These are phyloP conservation scores for Phytophthora sansomeana DNA, from an alignment of 352 stramenopile species.

Conservation along the genomic window DNA sequence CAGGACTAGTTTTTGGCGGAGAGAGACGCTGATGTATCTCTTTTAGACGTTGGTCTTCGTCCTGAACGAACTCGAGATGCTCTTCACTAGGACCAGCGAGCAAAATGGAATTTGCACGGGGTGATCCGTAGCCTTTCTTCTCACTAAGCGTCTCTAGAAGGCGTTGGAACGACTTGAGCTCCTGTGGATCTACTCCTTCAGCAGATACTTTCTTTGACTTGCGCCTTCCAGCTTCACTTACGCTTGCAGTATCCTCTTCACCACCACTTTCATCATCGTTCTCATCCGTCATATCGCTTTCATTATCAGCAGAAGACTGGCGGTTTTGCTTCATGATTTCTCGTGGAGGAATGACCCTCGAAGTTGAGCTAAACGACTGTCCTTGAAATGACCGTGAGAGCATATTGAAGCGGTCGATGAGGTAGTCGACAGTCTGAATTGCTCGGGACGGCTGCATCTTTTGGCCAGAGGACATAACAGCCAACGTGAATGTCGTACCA, in stretches of 20 bases:
- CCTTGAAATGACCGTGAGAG: slow-evolving; percentile 51
- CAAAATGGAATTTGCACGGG: slow-evolving; percentile 38
- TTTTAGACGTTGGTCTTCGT: slow-evolving; percentile 48
- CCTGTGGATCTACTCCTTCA: slow-evolving; percentile 15
- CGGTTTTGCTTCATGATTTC: neutral
- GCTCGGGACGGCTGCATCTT: slow-evolving; percentile 61
- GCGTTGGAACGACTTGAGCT: slow-evolving; percentile 55
- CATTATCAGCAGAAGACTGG: slow-evolving; percentile 5
- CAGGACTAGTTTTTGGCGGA: slow-evolving; percentile 12
- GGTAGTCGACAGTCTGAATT: slow-evolving; percentile 68
- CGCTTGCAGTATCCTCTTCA: neutral
- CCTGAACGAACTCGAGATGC: slow-evolving; percentile 54
- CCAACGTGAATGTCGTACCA: slow-evolving; percentile 52
- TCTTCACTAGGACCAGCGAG: slow-evolving; percentile 38
- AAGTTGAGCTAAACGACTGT: slow-evolving; percentile 7
- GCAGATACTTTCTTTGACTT: slow-evolving; percentile 14
- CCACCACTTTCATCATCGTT: neutral
- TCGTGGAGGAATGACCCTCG: neutral
- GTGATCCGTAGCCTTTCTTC: slow-evolving; percentile 33
- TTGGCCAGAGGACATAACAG: slow-evolving; percentile 71
- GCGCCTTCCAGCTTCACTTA: neutral
- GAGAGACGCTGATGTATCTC: slow-evolving; percentile 28
- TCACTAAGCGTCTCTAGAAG: slow-evolving; percentile 53
- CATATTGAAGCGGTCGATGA: slow-evolving; percentile 78
- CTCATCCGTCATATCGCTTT: slow-evolving; percentile 19